phyloP scores from a whole-genome alignment of 352 stramenopile species.

The Pythium aristosporum region DNA sequence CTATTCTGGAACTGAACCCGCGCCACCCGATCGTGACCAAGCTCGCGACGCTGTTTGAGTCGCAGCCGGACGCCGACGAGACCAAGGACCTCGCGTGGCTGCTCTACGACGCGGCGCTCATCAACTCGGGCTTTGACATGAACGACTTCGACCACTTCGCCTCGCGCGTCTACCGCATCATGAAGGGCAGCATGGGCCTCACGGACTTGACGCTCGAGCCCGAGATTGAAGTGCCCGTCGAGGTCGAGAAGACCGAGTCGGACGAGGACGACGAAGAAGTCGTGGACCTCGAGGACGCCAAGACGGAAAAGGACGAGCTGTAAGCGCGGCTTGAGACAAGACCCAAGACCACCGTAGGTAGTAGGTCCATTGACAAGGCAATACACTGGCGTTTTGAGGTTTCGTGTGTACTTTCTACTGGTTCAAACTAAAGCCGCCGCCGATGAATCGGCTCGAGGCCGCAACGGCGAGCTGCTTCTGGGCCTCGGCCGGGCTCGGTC shows the following conservation, averaged over 20 bases:
- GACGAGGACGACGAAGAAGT: slow-evolving; percentile 48
- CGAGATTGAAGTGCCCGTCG: slow-evolving; percentile 93
- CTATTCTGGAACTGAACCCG: slow-evolving; percentile 99
- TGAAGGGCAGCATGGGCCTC: slow-evolving; percentile 92
- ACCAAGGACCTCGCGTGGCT: slow-evolving; percentile 95
- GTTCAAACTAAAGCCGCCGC: slow-evolving; percentile 93
- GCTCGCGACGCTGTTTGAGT: slow-evolving; percentile 85
- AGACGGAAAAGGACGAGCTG: slow-evolving; percentile 72
- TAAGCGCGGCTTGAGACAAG: slow-evolving; percentile 25
- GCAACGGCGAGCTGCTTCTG: slow-evolving; percentile 86
- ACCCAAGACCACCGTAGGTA: background rate
- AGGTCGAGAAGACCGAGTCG: slow-evolving; percentile 41
- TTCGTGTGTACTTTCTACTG: slow-evolving; percentile 38
- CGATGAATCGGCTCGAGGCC: slow-evolving; percentile 88
- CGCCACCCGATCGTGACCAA: slow-evolving; percentile 98
- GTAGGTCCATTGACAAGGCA: too few relatives aligned
- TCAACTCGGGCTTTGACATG: slow-evolving; percentile 97
- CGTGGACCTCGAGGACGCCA: slow-evolving; percentile 3
- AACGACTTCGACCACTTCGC: slow-evolving; percentile 93
- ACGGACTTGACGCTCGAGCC: slow-evolving; percentile 91
- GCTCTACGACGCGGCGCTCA: slow-evolving; percentile 96
- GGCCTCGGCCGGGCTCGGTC: slow-evolving; percentile 58
- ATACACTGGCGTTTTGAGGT: too few relatives aligned
- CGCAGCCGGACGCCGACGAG: slow-evolving; percentile 72
- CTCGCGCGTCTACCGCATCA: slow-evolving; percentile 91